Evolutionary conservation across 169 alveolate genomes (phyloP), one percentile per base, ranked within the genome.

Genomic region (Plasmodium knowlesi): DNA sequence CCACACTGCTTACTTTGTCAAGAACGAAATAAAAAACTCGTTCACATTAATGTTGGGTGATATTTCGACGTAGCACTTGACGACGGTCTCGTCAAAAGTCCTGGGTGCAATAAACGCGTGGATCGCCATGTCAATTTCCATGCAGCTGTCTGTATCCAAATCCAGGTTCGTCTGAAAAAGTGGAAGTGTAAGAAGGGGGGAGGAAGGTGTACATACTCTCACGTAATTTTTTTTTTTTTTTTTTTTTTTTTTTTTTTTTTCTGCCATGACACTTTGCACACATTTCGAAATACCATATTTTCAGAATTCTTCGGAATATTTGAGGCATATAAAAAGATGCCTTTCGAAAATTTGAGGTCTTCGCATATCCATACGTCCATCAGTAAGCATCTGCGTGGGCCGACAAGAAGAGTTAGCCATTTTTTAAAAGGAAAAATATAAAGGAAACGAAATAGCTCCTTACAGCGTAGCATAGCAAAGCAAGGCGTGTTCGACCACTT

Each of bases 291-390:
- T 85, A 85, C 85, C 43, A 41, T 19, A 74, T 70, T 85, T 50
- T 53, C 93, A 0, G 61, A 74, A 16, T 25, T 85, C 50, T 76
- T 73, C 10, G 85, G 53, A 25, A 74, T 25, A 50, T 76, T 85
- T 0, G 93, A 53, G 28, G 93, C 85, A 28, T 85, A 85, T 34
- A 85, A 74, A 85, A 74, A 85, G 76, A 85, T 74, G 37, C 93
- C 93, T 57, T 73, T 85, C 57, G 93, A 85, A 30, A 50, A 85
- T 73, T 85, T 54, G 30, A 85, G 74, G 30, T 85, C 93, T 53
- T 85, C 93, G 14, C 93, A 85, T 85, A 85, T 50, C 93, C 93
- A 85, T 76, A 76, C 32, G 67, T 85, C 93, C 78, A 85, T 16
- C 57, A 85, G 73, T 57, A 85, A 25, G 61, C 50, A 85, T 16